Percentiles rank a stretch among this genome's conserved stretches.
Conservation (phyloP, 1,139 yeast genomes). For the Arxiozyma slooffiae region DNA sequence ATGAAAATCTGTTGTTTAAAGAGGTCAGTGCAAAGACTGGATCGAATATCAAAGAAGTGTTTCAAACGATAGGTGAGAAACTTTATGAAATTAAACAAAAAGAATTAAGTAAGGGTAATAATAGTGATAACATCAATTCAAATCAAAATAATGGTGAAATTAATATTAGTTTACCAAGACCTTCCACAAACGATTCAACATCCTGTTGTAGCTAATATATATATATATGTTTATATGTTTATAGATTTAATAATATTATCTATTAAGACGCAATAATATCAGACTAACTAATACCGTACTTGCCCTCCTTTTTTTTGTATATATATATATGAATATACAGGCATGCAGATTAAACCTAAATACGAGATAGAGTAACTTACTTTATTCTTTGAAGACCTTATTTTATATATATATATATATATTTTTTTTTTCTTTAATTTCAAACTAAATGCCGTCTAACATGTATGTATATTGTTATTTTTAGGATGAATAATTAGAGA, state of each 20-base stretch:
- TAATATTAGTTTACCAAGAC: slow-evolving; percentile 38
- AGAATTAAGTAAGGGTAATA: slow-evolving; percentile 18
- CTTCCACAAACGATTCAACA: slow-evolving; percentile 39
- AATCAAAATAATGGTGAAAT: slow-evolving; percentile 11
- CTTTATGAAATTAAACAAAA: slow-evolving; percentile 32
- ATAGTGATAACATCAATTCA: slow-evolving; percentile 13
- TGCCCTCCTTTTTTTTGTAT: no score
- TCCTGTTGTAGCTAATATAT: slow-evolving; percentile 29
- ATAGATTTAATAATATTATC: neutral
- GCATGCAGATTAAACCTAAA: neutral
- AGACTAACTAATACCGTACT: no score
- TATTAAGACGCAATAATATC: neutral
- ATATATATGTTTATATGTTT: neutral
- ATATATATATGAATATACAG: no score
- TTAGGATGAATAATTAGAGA: neutral
- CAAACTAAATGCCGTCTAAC: no score
- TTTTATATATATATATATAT: neutral
- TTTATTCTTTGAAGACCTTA: neutral
- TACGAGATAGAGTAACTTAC: neutral
- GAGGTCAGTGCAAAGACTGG: slow-evolving; percentile 96
- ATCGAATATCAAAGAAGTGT: slow-evolving; percentile 67
- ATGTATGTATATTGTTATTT: neutral
- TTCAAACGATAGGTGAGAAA: slow-evolving; percentile 70
- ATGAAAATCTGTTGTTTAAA: slow-evolving; percentile 69
- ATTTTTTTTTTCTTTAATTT: no score